Evolutionary conservation across 176 grass and related monocot genomes (phyloP), one percentile per base, ranked within the genome.

Genomic region (Aegilops longissima): DNA sequence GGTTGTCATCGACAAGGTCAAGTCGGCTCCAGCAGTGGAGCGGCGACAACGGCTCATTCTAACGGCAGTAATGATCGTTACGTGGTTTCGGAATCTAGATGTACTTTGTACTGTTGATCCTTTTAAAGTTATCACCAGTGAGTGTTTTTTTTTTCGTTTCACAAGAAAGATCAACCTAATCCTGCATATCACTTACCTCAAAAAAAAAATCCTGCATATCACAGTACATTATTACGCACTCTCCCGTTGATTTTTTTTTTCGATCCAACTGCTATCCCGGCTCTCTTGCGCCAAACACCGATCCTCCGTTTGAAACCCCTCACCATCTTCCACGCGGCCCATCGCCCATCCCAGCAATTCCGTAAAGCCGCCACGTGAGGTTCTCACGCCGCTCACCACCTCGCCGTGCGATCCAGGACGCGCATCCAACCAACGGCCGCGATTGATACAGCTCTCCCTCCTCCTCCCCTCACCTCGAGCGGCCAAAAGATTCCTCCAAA

Each of bases 131-230:
- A 47, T 47, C 12, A 47, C 12, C 44, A 12, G 3, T 47, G 44
- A 12, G 44, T 13, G 11, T 47, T 12, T 47, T 13, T 12, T 36
- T 12, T 13, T 47, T 4, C 16, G 49, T 31, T 61, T 5, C 20
- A 61, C 73, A 76, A 75, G 72, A 75, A 49, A 29, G n/a, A 75
- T 24, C 71, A 47, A 75, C 42, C 24, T 29, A 80, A 73, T 61
- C 65, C 35, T 42, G 8, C 67, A 64, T 72, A 45, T 70, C 25
- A 51, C 13, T 25, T 25, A 25, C 25, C 25, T 25, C 25, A 25
- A 25, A 25, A 25, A 25, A 25, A 25, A 25, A 80, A 73, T 61
- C 65, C 35, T 42, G 8, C 67, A 64, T 72, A 45, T 70, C 25
- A 51, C 13, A 51, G 12, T 16, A 52, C 47, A 51, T 51, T 16